phyloP scores from a whole-genome alignment of 23 red algal genomes.

The Gracilaria caudata region DNA sequence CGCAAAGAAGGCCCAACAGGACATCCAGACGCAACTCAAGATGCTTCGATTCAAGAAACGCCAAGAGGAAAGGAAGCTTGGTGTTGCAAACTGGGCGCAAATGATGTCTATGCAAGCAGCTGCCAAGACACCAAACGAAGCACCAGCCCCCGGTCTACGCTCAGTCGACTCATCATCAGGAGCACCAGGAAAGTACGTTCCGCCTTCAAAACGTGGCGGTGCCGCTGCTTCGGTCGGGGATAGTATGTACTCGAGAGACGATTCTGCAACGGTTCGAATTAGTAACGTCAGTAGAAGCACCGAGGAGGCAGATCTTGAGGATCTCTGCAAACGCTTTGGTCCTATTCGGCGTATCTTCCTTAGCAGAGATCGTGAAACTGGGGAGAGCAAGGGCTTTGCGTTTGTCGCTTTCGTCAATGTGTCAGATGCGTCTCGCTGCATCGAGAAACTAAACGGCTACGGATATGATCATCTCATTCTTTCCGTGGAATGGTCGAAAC shows the following conservation, averaged over 20 bases:
- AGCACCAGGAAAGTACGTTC: conserved; percentile 79
- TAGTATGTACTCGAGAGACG: conserved; percentile 85
- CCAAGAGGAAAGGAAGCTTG: conserved; percentile 79
- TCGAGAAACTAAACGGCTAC: conserved; percentile 93
- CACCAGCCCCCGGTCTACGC: conserved; percentile 56
- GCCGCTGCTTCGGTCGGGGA: conserved; percentile 50
- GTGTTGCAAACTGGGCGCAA: conserved; percentile 94
- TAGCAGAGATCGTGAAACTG: conserved; percentile 88
- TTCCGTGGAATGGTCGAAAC: conserved; percentile 93
- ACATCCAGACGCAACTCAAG: conserved; percentile 80
- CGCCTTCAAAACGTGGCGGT: conserved; percentile 79
- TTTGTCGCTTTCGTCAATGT: conserved; percentile 86
- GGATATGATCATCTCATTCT: conserved; percentile 99
- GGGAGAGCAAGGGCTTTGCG: conserved; percentile 93
- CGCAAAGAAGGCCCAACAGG: conserved; percentile 60
- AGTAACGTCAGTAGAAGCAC: conserved; percentile 93
- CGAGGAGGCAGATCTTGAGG: conserved; percentile 90
- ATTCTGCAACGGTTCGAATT: conserved; percentile 93
- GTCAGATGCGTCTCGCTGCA: conserved; percentile 72
- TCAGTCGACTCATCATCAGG: conserved; percentile 31
- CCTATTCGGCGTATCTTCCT: conserved; percentile 87
- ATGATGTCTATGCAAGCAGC: conserved; percentile 88
- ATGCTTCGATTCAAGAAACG: conserved; percentile 80
- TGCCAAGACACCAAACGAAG: conserved; percentile 55
- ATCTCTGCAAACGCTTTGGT: conserved; percentile 90